Conservation (phyloP, 2,329 filamentous ascomycete species). For the Diaporthe sp. region DNA sequence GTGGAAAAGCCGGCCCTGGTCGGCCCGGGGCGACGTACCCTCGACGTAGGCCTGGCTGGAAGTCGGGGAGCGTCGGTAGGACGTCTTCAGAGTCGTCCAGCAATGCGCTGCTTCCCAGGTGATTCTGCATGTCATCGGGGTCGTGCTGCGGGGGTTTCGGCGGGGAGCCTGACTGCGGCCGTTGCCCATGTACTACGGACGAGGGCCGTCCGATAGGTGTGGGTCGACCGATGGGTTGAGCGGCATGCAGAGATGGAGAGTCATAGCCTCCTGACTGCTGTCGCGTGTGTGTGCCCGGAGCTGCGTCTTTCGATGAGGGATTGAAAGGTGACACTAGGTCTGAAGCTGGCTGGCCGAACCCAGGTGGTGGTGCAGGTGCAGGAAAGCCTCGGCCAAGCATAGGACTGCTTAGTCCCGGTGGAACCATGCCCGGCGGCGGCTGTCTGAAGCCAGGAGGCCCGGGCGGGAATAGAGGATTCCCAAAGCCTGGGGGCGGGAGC, state of each 20-base stretch:
- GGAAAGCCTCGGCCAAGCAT: constrained; percentile 60
- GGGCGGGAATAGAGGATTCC: constrained; percentile 65
- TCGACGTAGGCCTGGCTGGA: constrained; percentile 50
- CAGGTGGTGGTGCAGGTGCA: constrained; percentile 64
- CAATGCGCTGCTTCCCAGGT: constrained; percentile 91
- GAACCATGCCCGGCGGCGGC: constrained; percentile 62
- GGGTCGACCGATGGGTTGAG: constrained; percentile 84
- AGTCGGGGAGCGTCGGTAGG: constrained; percentile 40
- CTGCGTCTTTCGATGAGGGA: constrained; percentile 52
- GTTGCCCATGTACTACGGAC: constrained; percentile 74
- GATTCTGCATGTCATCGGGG: constrained; percentile 80
- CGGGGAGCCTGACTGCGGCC: constrained; percentile 48
- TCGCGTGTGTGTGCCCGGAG: constrained; percentile 74
- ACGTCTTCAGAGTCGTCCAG: constrained; percentile 80
- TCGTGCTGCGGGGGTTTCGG: constrained; percentile 60
- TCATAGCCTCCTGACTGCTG: constrained; percentile 82
- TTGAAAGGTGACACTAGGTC: constrained; percentile 58
- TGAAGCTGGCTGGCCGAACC: constrained; percentile 62
- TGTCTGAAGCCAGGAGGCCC: constrained; percentile 58
- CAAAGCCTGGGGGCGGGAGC: constrained; percentile 63
- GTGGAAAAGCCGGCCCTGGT: constrained; percentile 56
- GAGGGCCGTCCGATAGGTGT: constrained; percentile 90
- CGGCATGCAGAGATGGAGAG: constrained; percentile 61
- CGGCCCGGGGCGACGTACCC: constrained; percentile 67
- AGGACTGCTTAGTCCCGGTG: constrained; percentile 65